phyloP scores from a whole-genome alignment of 1,284 basidiomycete genomes.

The Laetiporus sulphureus region DNA sequence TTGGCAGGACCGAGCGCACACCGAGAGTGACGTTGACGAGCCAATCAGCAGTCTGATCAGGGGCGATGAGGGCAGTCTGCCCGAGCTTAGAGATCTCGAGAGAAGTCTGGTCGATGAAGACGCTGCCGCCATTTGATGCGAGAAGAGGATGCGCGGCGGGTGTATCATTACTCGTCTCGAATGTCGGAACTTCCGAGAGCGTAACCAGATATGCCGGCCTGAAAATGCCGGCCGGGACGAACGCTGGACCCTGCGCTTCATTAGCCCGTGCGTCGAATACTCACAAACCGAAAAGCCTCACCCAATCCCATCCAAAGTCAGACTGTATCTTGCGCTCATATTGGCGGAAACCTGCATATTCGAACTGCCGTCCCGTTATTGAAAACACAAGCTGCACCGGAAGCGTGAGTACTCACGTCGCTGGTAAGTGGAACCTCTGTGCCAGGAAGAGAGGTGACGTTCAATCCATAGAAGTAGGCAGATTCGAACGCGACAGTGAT shows the following conservation, averaged over 20 bases:
- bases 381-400: too few relatives aligned
- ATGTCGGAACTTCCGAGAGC: constrained; percentile 24
- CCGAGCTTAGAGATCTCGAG: constrained; percentile 50
- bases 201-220: constrained; percentile 47
- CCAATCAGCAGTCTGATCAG: constrained; percentile 43
- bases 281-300: constrained; percentile 16
- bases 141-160: constrained; percentile 16
- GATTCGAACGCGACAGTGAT: constrained; percentile 48
- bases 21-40: constrained; percentile 48
- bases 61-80: constrained; percentile 34
- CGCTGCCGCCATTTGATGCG: constrained; percentile 21
- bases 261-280: background rate
- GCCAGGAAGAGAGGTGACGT: constrained; percentile 43
- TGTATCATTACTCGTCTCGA: constrained; percentile 11
- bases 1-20: constrained; percentile 35
- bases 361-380: too few relatives aligned
- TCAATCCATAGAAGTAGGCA: constrained; percentile 45
- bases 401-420: constrained; percentile 25
- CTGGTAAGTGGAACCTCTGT: constrained; percentile 33
- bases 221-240: constrained; percentile 47
- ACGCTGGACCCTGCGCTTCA: constrained; percentile 43
- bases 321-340: constrained; percentile 46
- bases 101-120: constrained; percentile 48
- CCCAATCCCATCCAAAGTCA: constrained; percentile 61
- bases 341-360: constrained; percentile 41